phyloP scores from a whole-genome alignment of 139 green algal species.

The Closterium sp. region DNA sequence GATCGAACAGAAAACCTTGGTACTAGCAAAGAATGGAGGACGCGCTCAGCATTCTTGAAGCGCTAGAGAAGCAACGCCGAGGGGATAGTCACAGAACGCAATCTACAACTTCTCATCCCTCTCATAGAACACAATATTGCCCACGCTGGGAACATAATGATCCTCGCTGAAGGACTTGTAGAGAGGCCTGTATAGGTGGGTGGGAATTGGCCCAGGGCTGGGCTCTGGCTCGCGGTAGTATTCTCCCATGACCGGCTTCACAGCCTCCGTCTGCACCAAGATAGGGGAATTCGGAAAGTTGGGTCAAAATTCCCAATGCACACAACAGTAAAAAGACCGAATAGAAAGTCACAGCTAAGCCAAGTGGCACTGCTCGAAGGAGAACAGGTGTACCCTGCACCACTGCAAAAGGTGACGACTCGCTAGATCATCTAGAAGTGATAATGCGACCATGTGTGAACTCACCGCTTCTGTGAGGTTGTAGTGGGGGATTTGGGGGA shows the following conservation, averaged over 20 bases:
- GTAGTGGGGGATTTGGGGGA: constrained; percentile 95
- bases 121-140: constrained; percentile 87
- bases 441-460: neutral
- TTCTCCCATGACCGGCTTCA: constrained; percentile 85
- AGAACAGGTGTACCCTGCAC: too few relatives aligned
- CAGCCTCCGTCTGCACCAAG: constrained; percentile 68
- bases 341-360: too few relatives aligned
- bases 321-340: too few relatives aligned
- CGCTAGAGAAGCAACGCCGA: neutral
- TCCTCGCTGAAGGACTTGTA: constrained; percentile 76
- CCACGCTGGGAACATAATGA: constrained; percentile 79
- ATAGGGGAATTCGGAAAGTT: too few relatives aligned
- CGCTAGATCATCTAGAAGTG: too few relatives aligned
- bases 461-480: constrained; percentile 74
- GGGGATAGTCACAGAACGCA: neutral
- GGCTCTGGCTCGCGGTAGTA: constrained; percentile 85
- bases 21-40: neutral
- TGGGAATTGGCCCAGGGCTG: constrained; percentile 67
- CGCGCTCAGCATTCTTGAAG: neutral
- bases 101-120: constrained; percentile 28
- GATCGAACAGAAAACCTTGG: too few relatives aligned
- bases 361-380: too few relatives aligned
- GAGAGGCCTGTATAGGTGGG: constrained; percentile 77
- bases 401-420: too few relatives aligned
- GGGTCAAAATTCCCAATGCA: too few relatives aligned